phyloP scores from a whole-genome alignment of 2,329 filamentous ascomycete species.

The Claviceps capensis region DNA sequence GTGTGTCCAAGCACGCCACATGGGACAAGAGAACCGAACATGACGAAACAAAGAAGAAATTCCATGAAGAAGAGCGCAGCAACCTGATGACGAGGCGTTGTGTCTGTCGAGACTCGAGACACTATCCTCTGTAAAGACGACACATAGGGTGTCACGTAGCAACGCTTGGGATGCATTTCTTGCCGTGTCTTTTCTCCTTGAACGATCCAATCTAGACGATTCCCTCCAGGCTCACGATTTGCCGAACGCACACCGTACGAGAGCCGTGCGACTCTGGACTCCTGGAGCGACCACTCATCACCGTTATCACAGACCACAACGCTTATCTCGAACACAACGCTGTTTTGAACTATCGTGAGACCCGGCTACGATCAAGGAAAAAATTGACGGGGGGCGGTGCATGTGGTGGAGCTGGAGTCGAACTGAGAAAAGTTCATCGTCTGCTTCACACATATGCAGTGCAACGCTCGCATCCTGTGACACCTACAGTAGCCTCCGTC shows the following conservation, averaged over 20 bases:
- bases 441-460: slow-evolving; percentile 2
- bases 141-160: neutral
- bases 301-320: no score
- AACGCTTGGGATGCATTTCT: neutral
- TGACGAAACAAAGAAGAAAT: neutral
- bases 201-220: neutral
- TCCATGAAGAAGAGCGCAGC: neutral
- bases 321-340: neutral
- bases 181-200: neutral
- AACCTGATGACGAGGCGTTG: neutral
- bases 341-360: neutral
- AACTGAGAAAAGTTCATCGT: slow-evolving; percentile 4
- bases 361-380: slow-evolving; percentile 1
- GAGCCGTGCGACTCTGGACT: neutral
- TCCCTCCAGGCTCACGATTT: neutral
- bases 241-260: neutral
- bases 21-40: neutral
- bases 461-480: slow-evolving; percentile 4
- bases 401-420: slow-evolving; percentile 4
- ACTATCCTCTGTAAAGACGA: no score
- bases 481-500: slow-evolving; percentile 2
- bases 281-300: neutral
- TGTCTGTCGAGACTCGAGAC: neutral
- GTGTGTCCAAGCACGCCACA: neutral
- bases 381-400: neutral